Conservation (phyloP, 2,329 filamentous ascomycete genomes). For the Pseudogymnoascus sp. region DNA sequence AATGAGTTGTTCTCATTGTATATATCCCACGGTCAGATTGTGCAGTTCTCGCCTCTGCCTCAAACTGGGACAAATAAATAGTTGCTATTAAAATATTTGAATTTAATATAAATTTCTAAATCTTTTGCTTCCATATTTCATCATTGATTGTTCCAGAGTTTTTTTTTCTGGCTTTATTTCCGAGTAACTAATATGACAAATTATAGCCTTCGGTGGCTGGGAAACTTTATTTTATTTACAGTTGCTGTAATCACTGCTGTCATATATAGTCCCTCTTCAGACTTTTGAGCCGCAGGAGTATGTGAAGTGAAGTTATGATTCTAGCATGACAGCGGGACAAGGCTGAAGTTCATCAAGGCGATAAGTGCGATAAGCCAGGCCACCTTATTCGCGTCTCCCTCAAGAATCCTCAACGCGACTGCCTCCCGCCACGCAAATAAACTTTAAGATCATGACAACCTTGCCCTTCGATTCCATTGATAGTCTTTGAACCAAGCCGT, state of each 20-base stretch:
- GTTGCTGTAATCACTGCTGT: too few relatives aligned
- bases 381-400: background rate
- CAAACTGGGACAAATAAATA: conserved; percentile 1
- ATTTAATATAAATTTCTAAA: background rate
- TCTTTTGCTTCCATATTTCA: background rate
- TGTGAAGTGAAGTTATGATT: background rate
- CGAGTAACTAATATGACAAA: too few relatives aligned
- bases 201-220: too few relatives aligned
- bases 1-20: background rate
- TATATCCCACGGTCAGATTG: background rate
- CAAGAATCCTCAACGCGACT: background rate
- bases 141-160: too few relatives aligned
- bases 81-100: conserved; percentile 1
- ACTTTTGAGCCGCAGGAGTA: too few relatives aligned
- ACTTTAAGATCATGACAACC: background rate
- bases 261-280: too few relatives aligned
- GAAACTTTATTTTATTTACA: too few relatives aligned
- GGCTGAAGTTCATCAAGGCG: background rate
- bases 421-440: background rate
- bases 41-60: background rate
- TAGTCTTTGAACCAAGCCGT: background rate
- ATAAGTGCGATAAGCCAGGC: background rate
- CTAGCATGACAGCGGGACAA: background rate
- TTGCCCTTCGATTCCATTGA: background rate
- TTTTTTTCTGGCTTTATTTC: too few relatives aligned